Conservation (phyloP, 208 protist species). For the Trypanosoma avium region DNA sequence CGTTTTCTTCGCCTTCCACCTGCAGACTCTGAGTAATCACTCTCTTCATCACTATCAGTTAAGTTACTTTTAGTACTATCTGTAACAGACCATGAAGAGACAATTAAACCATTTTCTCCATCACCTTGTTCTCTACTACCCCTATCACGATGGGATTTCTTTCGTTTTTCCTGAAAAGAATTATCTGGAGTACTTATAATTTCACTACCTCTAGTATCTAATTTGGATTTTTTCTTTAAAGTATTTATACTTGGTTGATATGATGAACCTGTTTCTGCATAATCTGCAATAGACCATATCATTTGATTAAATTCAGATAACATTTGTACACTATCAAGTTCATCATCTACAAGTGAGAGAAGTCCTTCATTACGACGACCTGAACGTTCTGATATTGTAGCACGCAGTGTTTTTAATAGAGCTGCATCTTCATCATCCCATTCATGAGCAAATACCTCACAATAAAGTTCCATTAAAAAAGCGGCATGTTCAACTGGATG, state of each 20-base stretch:
- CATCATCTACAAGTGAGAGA: slow-evolving; percentile 1
- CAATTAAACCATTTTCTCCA: no score
- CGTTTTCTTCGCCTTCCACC: no score
- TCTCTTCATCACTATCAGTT: not conserved
- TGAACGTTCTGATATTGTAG: not conserved
- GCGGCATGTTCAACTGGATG: slow-evolving; percentile 69
- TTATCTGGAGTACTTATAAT: not conserved
- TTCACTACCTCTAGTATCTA: no score
- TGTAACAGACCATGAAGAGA: slow-evolving; percentile 17
- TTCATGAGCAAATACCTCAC: slow-evolving; percentile 78
- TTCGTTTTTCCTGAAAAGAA: not conserved
- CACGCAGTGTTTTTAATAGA: slow-evolving; percentile 35
- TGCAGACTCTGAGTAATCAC: no score
- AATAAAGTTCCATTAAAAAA: slow-evolving; percentile 84
- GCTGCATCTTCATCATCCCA: slow-evolving; percentile 69
- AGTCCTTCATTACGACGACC: slow-evolving; percentile 2
- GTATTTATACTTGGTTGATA: not conserved
- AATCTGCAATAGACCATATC: slow-evolving; percentile 14
- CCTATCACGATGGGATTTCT: not conserved
- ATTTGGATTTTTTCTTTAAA: no score
- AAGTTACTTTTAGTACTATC: not conserved
- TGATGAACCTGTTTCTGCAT: not conserved
- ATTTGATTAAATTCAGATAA: slow-evolving; percentile 10
- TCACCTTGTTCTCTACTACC: no score
- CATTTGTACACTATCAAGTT: not conserved